These are phyloP conservation scores for Syzygium syzygioides DNA, from an alignment of 441 rosid genomes.

Conservation along the genomic window DNA sequence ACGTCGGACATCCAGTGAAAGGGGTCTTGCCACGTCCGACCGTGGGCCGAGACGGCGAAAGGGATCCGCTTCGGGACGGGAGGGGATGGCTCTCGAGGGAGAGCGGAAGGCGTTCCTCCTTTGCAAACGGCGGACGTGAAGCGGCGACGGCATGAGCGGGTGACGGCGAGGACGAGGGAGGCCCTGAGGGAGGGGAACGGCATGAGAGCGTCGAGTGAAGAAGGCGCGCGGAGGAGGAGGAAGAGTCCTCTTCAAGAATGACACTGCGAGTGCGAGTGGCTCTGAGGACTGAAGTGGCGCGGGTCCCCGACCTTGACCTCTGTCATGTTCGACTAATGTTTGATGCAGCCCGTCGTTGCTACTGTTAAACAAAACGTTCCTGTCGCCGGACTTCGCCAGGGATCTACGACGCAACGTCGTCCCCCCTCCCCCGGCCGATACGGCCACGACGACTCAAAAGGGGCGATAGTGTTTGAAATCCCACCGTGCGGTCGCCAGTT, in stretches of 20 bases:
- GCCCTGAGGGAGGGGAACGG: not conserved
- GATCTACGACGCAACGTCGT: not conserved
- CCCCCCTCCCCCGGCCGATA: not conserved
- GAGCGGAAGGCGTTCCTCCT: not conserved
- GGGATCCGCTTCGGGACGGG: slow-evolving; percentile 60
- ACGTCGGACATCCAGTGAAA: slow-evolving; percentile 77
- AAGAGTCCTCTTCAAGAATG: not conserved
- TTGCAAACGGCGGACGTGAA: not conserved
- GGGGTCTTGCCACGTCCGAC: slow-evolving; percentile 63
- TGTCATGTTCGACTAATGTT: not conserved
- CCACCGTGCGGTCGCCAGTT: not conserved
- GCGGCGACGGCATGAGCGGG: not conserved
- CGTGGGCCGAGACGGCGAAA: slow-evolving; percentile 45
- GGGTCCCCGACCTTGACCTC: not conserved
- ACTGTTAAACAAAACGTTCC: not conserved
- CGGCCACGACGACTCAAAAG: not conserved
- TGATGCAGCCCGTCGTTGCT: not conserved
- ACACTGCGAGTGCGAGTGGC: not conserved
- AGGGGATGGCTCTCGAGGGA: slow-evolving; percentile 20
- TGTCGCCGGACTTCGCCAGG: not conserved
- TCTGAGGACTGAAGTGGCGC: not conserved
- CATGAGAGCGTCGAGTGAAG: not conserved
- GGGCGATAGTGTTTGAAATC: not conserved
- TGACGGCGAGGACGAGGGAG: not conserved
- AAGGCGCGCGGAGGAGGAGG: not conserved